These are phyloP conservation scores for Omphalotus guepiniiformis DNA, from an alignment of 768 basidiomycete genomes.

Conservation along the genomic window DNA sequence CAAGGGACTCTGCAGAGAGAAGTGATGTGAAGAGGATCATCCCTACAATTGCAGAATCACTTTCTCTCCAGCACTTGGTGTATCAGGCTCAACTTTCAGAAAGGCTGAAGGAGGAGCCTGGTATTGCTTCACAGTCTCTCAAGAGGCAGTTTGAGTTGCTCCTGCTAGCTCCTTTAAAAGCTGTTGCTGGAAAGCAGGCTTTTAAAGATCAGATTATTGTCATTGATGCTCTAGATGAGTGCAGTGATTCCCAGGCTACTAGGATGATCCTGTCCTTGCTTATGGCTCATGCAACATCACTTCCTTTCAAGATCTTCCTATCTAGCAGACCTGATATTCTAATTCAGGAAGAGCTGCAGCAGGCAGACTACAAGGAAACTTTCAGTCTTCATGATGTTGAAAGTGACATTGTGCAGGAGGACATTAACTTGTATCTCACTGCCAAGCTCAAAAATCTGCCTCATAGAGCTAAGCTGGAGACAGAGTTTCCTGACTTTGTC, in stretches of 20 bases:
- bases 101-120: no score
- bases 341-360: slow-evolving; percentile 12
- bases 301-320: slow-evolving; percentile 20
- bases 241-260: slow-evolving; percentile 12
- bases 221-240: slow-evolving; percentile 24
- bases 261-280: slow-evolving; percentile 13
- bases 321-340: slow-evolving; percentile 17
- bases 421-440: slow-evolving; percentile 13
- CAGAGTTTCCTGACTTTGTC: background rate
- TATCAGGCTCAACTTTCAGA: no score
- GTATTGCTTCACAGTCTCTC: no score
- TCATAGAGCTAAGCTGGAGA: background rate
- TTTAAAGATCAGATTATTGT: no score
- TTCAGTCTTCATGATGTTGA: slow-evolving; percentile 20
- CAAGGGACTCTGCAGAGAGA: no score
- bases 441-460: background rate
- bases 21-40: no score
- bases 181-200: no score
- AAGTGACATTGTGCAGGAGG: slow-evolving; percentile 16
- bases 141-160: no score
- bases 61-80: no score
- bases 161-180: no score
- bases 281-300: slow-evolving; percentile 6
- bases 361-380: slow-evolving; percentile 2
- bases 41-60: no score